Percentiles rank a stretch among this genome's conserved stretches.
phyloP scores from a whole-genome alignment of 2,329 filamentous ascomycete genomes.

The Mycocentrospora acerina region DNA sequence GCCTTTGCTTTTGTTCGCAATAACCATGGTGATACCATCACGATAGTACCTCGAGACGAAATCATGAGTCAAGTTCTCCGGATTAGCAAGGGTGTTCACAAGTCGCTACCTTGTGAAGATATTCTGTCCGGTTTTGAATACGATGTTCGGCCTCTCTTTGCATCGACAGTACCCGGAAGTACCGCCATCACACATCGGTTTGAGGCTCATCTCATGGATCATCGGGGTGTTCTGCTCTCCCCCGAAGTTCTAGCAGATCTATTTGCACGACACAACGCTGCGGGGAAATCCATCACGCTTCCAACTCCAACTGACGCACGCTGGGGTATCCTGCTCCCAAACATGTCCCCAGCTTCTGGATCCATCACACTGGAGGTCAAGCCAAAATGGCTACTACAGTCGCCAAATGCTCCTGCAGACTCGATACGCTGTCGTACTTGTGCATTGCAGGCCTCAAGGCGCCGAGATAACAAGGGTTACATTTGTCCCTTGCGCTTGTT shows the following conservation, averaged over 20 bases:
- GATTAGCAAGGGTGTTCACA: conserved; percentile 30
- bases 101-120: conserved; percentile 25
- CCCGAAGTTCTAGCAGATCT: conserved; percentile 15
- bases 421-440: conserved; percentile 50
- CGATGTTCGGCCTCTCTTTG: conserved; percentile 32
- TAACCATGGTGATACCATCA: conserved; percentile 5
- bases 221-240: conserved; percentile 16
- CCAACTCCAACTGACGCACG: background rate
- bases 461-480: conserved; percentile 17
- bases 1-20: conserved; percentile 16
- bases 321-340: conserved; percentile 31
- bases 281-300: conserved; percentile 6
- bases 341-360: conserved; percentile 30
- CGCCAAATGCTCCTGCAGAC: conserved; percentile 45
- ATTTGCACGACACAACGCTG: conserved; percentile 2
- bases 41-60: conserved; percentile 7
- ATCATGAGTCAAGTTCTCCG: conserved; percentile 28
- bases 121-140: conserved; percentile 30
- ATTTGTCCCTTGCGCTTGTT: conserved; percentile 47
- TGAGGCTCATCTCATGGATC: conserved; percentile 20
- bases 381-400: conserved; percentile 52
- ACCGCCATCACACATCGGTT: background rate
- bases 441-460: conserved; percentile 43
- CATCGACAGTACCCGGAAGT: conserved; percentile 5
- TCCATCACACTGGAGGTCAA: conserved; percentile 46